phyloP scores from a whole-genome alignment of 768 basidiomycete genomes.

The Lentinula guzmanii region DNA sequence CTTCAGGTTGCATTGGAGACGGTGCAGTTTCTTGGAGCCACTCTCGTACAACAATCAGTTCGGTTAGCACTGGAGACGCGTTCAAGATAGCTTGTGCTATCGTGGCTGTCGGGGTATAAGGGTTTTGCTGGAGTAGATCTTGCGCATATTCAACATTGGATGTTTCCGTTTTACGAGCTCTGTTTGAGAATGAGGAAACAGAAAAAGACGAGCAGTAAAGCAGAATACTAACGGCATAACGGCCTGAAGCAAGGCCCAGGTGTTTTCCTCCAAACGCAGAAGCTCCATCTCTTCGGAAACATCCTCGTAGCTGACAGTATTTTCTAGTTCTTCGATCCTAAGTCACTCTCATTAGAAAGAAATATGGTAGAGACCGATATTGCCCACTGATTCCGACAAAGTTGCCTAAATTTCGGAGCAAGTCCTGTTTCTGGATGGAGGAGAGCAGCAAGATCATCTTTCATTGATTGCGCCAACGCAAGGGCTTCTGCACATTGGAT shows the following conservation, averaged over 20 bases:
- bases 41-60: conserved; percentile 79
- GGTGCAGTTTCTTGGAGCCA: conserved; percentile 82
- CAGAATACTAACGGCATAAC: conserved; percentile 58
- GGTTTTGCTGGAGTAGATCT: conserved; percentile 60
- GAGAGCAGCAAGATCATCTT: conserved; percentile 52
- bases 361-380: neutral
- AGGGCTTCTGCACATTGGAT: conserved; percentile 66
- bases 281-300: conserved; percentile 52
- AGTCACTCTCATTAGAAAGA: neutral
- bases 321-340: conserved; percentile 51
- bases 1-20: conserved; percentile 55
- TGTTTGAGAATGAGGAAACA: conserved; percentile 16
- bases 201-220: neutral
- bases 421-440: conserved; percentile 65
- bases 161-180: conserved; percentile 65
- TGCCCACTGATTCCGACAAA: conserved; percentile 53
- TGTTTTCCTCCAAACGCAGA: conserved; percentile 69
- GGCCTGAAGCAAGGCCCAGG: conserved; percentile 77
- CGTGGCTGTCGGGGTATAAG: conserved; percentile 74
- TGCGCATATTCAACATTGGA: conserved; percentile 41
- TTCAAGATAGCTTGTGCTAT: conserved; percentile 72
- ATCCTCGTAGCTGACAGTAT: conserved; percentile 25
- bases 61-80: conserved; percentile 59
- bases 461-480: conserved; percentile 46
- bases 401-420: conserved; percentile 54